These are phyloP conservation scores for Penicillium frequentans DNA, from an alignment of 2,329 filamentous ascomycete species.

Conservation along the genomic window DNA sequence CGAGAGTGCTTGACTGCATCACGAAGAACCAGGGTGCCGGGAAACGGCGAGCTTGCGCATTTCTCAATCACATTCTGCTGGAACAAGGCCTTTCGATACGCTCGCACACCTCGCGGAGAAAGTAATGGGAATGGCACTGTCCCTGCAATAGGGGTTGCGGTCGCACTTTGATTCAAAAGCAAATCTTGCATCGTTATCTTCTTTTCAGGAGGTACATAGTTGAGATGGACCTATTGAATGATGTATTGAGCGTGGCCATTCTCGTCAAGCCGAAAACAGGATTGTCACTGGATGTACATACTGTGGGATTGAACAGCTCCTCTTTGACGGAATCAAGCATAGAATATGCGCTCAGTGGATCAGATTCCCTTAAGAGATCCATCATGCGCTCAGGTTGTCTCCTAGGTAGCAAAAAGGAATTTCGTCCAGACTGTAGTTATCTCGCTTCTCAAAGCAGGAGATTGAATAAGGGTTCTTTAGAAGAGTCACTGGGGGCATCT, in stretches of 20 bases:
- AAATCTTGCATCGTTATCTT: constrained; percentile 14
- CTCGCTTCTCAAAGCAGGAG: not conserved
- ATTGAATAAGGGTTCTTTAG: not conserved
- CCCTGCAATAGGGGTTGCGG: constrained; percentile 10
- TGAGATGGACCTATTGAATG: constrained; percentile 9
- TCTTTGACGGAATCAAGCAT: not conserved
- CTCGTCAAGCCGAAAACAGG: not conserved
- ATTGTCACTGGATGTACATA: not conserved
- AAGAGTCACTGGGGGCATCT: not conserved
- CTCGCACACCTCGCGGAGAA: constrained; percentile 10
- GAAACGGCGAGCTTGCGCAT: constrained; percentile 15
- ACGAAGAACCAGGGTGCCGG: constrained; percentile 22
- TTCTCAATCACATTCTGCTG: constrained; percentile 9
- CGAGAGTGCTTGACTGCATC: constrained; percentile 20
- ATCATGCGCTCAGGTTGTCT: not conserved
- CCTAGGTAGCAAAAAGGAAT: not conserved
- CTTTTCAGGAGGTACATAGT: constrained; percentile 10
- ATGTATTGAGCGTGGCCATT: not conserved
- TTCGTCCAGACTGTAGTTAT: not conserved
- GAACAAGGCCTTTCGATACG: constrained; percentile 14
- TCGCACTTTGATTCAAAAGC: constrained; percentile 2
- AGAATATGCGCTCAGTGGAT: not conserved
- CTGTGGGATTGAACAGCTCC: not conserved
- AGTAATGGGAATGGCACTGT: constrained; percentile 13
- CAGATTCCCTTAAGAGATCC: not conserved